Evolutionary conservation across 2,329 filamentous ascomycete species (phyloP).

Genomic region (Cercospora sp.): DNA sequence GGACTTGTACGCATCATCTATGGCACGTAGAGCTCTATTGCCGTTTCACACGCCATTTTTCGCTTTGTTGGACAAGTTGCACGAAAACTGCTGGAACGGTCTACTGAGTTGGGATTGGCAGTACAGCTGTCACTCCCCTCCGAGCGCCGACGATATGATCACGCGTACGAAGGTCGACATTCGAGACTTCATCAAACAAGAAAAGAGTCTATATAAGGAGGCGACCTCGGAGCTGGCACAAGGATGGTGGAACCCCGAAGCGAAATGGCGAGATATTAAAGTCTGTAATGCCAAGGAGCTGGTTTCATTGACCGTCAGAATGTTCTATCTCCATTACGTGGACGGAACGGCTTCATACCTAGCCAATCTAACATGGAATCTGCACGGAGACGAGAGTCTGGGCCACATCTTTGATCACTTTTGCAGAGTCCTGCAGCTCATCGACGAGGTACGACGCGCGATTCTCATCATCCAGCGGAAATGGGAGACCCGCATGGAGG

Average conservation of each 20-base stretch:
- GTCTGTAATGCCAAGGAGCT: background rate
- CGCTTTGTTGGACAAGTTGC: background rate
- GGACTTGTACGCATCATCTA: background rate
- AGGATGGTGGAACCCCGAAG: background rate
- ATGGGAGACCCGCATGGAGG: background rate
- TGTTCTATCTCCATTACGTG: too few species aligned
- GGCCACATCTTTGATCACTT: background rate
- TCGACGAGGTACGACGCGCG: background rate
- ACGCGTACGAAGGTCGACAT: too few species aligned
- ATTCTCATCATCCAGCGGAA: background rate
- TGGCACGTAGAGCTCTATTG: background rate
- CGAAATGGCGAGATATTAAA: background rate
- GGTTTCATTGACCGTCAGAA: background rate
- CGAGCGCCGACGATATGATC: background rate
- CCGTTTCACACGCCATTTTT: background rate
- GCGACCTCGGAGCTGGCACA: background rate
- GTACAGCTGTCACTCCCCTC: background rate
- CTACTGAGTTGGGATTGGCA: background rate
- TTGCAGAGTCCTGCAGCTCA: background rate
- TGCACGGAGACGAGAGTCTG: background rate
- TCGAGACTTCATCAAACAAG: background rate
- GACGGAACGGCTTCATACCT: too few species aligned
- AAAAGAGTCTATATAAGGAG: background rate
- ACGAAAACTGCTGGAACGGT: background rate
- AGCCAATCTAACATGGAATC: background rate